Evolutionary conservation across 257 asterid species (phyloP).

Genomic region (Thymus mandschuricus): DNA sequence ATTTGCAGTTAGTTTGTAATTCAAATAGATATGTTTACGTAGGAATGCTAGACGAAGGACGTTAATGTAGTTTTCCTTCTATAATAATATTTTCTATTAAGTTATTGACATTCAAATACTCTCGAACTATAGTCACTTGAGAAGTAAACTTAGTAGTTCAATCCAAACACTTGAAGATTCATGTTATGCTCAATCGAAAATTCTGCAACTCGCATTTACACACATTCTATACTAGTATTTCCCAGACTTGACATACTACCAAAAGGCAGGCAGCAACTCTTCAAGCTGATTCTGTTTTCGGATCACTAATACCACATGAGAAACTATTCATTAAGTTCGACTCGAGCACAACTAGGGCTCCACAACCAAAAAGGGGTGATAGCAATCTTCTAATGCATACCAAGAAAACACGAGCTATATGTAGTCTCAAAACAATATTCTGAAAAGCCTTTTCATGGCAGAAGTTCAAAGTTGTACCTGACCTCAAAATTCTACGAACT

Average conservation of each 20-base stretch:
- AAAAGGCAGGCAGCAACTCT: conserved; percentile 21
- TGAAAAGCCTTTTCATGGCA: conserved; percentile 46
- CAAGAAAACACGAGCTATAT: neutral
- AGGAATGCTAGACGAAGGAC: too few relatives aligned
- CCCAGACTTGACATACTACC: neutral
- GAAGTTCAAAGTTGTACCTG: conserved; percentile 50
- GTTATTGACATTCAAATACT: too few relatives aligned
- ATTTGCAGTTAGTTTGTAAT: too few relatives aligned
- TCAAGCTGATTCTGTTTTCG: conserved; percentile 28
- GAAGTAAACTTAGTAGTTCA: too few relatives aligned
- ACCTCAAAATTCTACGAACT: conserved; percentile 48
- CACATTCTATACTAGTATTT: neutral
- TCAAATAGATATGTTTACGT: too few relatives aligned
- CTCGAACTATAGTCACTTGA: too few relatives aligned
- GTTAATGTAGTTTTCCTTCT: too few relatives aligned
- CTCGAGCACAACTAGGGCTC: conserved; percentile 6
- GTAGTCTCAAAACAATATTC: conserved; percentile 31
- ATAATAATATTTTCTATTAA: too few relatives aligned
- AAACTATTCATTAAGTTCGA: conserved; percentile 21
- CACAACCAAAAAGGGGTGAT: conserved; percentile 19
- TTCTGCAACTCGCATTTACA: too few relatives aligned
- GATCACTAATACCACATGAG: conserved; percentile 12
- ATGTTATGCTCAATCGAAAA: too few relatives aligned
- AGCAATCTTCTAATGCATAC: conserved; percentile 31
- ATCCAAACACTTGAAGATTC: too few relatives aligned